Percentiles rank a stretch among this genome's conserved stretches.
These are phyloP conservation scores for Kuraishia floccosa DNA, from an alignment of 805 yeast species.

Conservation along the genomic window DNA sequence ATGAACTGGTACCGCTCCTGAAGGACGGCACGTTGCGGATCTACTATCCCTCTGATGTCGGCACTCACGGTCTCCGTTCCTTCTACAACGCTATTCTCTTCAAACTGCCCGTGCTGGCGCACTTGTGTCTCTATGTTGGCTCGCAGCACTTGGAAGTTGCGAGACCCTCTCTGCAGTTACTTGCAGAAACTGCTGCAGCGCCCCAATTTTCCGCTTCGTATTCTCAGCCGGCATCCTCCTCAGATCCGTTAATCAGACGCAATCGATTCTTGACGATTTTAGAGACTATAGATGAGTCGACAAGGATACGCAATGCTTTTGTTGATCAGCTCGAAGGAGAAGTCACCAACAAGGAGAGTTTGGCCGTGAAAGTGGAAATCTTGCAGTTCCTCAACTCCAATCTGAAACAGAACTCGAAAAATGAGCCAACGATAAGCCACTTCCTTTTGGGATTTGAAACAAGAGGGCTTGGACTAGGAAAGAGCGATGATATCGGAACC, in stretches of 20 bases:
- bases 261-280: constrained; percentile 60
- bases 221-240: constrained; percentile 10
- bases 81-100: constrained; percentile 65
- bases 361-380: constrained; percentile 43
- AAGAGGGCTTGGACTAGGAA: constrained; percentile 35
- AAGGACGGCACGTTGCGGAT: constrained; percentile 27
- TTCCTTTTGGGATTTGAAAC: constrained; percentile 65
- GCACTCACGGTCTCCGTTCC: constrained; percentile 49
- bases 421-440: constrained; percentile 50
- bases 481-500: constrained; percentile 31
- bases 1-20: constrained; percentile 38
- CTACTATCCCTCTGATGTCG: constrained; percentile 29
- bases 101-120: constrained; percentile 62
- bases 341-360: constrained; percentile 23
- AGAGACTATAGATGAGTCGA: constrained; percentile 70
- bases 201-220: constrained; percentile 27
- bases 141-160: constrained; percentile 40
- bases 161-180: constrained; percentile 35
- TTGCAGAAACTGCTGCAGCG: constrained; percentile 37
- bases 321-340: constrained; percentile 51
- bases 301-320: constrained; percentile 60
- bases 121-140: constrained; percentile 67
- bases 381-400: constrained; percentile 45
- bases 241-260: constrained; percentile 24
- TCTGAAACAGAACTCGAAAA: constrained; percentile 26